Conservation (phyloP, 495 filamentous ascomycete genomes). For the Mycothermus thermophilus region DNA sequence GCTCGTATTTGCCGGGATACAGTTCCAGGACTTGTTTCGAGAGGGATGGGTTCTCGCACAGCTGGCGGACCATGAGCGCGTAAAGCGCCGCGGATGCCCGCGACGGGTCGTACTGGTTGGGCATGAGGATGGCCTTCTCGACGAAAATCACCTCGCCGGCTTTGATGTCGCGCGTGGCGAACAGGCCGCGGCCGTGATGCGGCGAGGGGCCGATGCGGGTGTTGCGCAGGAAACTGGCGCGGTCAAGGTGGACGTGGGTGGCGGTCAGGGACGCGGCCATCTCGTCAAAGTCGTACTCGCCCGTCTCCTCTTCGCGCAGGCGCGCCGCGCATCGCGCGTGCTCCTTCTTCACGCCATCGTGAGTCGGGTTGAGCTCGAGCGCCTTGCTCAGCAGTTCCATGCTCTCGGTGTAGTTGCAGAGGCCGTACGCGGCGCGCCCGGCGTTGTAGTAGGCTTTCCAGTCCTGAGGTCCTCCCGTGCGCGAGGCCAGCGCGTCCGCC, state of each 20-base stretch:
- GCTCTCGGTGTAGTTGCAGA: constrained; percentile 24
- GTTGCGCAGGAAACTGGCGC: constrained; percentile 26
- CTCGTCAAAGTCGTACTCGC: constrained; percentile 32
- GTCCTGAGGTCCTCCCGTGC: constrained; percentile 8
- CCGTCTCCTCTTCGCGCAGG: constrained; percentile 24
- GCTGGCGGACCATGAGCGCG: constrained; percentile 28
- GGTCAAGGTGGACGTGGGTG: constrained; percentile 27
- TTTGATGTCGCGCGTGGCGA: constrained; percentile 33
- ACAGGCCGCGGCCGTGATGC: constrained; percentile 32
- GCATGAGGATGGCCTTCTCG: constrained; percentile 39
- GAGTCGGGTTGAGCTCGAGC: constrained; percentile 20
- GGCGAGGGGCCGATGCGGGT: constrained; percentile 9
- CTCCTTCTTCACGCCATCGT: constrained; percentile 17
- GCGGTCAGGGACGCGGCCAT: constrained; percentile 23
- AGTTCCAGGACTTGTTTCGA: constrained; percentile 25
- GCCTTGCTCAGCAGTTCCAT: constrained; percentile 18
- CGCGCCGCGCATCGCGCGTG: constrained; percentile 22
- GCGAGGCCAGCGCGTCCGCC: constrained; percentile 25
- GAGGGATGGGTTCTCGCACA: constrained; percentile 38
- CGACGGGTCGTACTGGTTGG: constrained; percentile 20
- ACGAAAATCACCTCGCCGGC: constrained; percentile 39
- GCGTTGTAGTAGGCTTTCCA: constrained; percentile 39
- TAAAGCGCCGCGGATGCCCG: constrained; percentile 30
- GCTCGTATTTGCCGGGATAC: constrained; percentile 25
- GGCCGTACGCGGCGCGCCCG: constrained; percentile 34